A percentile compares a stretch with the other conserved stretches of the same genome.
Conservation (phyloP, 345 rosid genomes). For the Balakata baccata region DNA sequence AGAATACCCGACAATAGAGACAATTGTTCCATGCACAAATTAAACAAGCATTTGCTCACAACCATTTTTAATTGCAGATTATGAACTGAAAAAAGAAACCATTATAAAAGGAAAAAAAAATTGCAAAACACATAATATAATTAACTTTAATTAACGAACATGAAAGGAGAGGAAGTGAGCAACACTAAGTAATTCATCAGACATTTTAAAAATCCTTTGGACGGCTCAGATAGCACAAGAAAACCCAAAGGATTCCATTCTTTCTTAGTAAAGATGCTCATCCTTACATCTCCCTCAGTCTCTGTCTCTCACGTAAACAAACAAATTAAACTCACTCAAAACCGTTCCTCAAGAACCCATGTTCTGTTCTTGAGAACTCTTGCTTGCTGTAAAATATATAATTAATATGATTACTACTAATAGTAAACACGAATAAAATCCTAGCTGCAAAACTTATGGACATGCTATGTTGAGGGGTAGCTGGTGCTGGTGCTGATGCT, state of each 20-base stretch:
- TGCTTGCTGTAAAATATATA: neutral
- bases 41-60: too few species aligned
- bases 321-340: slow-evolving; percentile 21
- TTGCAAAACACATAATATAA: slow-evolving; percentile 1
- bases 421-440: slow-evolving; percentile 12
- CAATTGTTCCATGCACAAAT: too few species aligned
- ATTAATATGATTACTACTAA: neutral
- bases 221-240: slow-evolving; percentile 64
- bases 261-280: slow-evolving; percentile 7
- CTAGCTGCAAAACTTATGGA: slow-evolving; percentile 87
- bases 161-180: slow-evolving; percentile 7
- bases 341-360: slow-evolving; percentile 23
- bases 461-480: slow-evolving; percentile 46
- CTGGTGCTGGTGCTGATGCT: slow-evolving; percentile 7
- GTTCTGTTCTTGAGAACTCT: slow-evolving; percentile 17
- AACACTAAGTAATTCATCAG: neutral
- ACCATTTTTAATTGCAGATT: too few species aligned
- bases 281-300: neutral
- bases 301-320: slow-evolving; percentile 6
- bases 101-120: neutral
- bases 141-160: slow-evolving; percentile 7
- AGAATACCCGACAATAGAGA: too few species aligned
- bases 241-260: slow-evolving; percentile 43
- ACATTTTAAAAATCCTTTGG: slow-evolving; percentile 29
- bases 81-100: too few species aligned